A percentile compares a stretch with the other conserved stretches of the same genome.
These are phyloP conservation scores for Aspergillus sparsus DNA, from an alignment of 495 filamentous ascomycete genomes.

Conservation along the genomic window DNA sequence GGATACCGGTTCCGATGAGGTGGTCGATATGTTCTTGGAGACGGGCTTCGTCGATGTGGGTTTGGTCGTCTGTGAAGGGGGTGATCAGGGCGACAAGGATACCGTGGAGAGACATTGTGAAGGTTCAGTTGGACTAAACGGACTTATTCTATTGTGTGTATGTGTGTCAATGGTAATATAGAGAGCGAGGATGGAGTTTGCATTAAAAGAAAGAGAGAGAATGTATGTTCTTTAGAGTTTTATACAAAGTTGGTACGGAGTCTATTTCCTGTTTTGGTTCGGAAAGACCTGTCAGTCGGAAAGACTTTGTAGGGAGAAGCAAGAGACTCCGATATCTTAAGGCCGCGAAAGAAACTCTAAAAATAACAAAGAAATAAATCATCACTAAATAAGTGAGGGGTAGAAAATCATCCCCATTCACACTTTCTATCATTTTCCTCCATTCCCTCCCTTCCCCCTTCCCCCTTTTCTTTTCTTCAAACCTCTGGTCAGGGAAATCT, in stretches of 20 bases:
- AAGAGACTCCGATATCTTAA: not conserved
- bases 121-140: conserved; percentile 17
- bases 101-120: conserved; percentile 24
- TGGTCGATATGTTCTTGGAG: conserved; percentile 41
- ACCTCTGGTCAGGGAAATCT: too few species aligned
- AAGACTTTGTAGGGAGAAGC: not conserved
- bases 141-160: not conserved
- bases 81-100: conserved; percentile 44
- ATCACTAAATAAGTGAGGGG: not conserved
- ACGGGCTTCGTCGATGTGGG: conserved; percentile 33
- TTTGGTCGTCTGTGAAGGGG: conserved; percentile 38
- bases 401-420: not conserved
- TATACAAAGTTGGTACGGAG: not conserved
- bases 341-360: too few species aligned
- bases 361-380: too few species aligned
- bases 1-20: conserved; percentile 35
- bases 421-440: not conserved
- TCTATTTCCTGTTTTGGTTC: not conserved
- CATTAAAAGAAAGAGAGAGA: not conserved
- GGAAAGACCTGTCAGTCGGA: conserved; percentile 10
- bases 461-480: too few species aligned
- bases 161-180: too few species aligned
- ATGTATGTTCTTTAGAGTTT: not conserved
- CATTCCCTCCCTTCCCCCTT: not conserved
- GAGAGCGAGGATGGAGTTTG: not conserved